These are phyloP conservation scores for Xylaria flabelliformis DNA, from an alignment of 495 filamentous ascomycete species.

Conservation along the genomic window DNA sequence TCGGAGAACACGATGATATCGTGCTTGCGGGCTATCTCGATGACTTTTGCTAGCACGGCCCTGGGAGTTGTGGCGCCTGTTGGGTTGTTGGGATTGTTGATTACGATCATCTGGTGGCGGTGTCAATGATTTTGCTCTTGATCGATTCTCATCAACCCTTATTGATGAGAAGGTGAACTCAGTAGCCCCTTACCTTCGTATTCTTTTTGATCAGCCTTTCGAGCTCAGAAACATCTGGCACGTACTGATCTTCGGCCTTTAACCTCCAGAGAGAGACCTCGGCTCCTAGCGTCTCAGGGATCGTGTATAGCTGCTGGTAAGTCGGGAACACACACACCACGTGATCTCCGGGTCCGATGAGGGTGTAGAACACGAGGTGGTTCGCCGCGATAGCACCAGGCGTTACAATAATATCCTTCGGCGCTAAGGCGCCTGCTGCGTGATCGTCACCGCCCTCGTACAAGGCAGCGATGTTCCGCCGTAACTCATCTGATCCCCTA, in stretches of 20 bases:
- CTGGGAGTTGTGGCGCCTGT: constrained; percentile 75
- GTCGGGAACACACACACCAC: constrained; percentile 90
- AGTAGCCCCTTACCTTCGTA: constrained; percentile 63
- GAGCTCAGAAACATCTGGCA: constrained; percentile 71
- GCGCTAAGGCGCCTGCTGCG: constrained; percentile 53
- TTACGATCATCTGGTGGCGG: constrained; percentile 48
- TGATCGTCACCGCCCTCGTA: constrained; percentile 52
- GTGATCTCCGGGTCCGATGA: constrained; percentile 82
- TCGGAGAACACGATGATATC: constrained; percentile 76
- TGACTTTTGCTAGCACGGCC: constrained; percentile 63
- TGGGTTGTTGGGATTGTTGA: constrained; percentile 89
- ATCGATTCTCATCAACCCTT: background rate
- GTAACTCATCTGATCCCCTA: constrained; percentile 68
- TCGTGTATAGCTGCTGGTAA: constrained; percentile 85
- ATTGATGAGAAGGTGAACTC: background rate
- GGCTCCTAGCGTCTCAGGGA: constrained; percentile 79
- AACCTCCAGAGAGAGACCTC: constrained; percentile 83
- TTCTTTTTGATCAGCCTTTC: constrained; percentile 71
- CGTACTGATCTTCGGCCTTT: constrained; percentile 67
- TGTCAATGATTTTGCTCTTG: constrained; percentile 8
- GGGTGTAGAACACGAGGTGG: constrained; percentile 74
- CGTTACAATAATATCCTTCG: constrained; percentile 76
- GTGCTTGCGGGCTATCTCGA: constrained; percentile 66
- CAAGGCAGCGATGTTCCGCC: constrained; percentile 66
- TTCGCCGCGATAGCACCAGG: constrained; percentile 87